A percentile compares a stretch with the other conserved stretches of the same genome.
These are phyloP conservation scores for Boletus eberwhitei DNA, from an alignment of 768 basidiomycete genomes.

Conservation along the genomic window DNA sequence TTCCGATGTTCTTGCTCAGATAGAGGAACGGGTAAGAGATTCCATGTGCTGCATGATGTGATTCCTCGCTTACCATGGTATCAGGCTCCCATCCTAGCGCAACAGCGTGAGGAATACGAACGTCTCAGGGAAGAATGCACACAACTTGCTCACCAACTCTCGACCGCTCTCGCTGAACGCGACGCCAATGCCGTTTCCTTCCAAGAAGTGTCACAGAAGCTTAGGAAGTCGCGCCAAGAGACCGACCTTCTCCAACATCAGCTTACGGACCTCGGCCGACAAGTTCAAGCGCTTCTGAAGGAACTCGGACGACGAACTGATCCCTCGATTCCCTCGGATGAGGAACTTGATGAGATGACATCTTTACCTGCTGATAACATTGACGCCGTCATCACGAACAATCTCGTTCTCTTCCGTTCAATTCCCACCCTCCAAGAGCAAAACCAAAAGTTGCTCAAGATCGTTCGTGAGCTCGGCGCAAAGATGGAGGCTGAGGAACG, in stretches of 20 bases:
- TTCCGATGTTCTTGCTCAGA: slow-evolving; percentile 77
- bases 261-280: slow-evolving; percentile 77
- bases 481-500: slow-evolving; percentile 85
- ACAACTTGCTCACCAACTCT: slow-evolving; percentile 76
- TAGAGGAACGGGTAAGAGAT: slow-evolving; percentile 75
- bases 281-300: slow-evolving; percentile 76
- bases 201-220: slow-evolving; percentile 61
- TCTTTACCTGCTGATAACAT: slow-evolving; percentile 52
- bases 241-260: slow-evolving; percentile 70
- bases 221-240: slow-evolving; percentile 55
- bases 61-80: background rate
- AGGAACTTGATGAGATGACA: slow-evolving; percentile 50
- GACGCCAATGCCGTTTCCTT: slow-evolving; percentile 57
- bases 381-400: slow-evolving; percentile 80
- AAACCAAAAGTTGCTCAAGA: slow-evolving; percentile 83
- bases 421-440: slow-evolving; percentile 82
- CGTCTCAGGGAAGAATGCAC: slow-evolving; percentile 76
- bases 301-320: slow-evolving; percentile 82
- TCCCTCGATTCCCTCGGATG: slow-evolving; percentile 73
- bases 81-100: slow-evolving; percentile 85
- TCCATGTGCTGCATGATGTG: background rate
- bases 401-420: slow-evolving; percentile 83
- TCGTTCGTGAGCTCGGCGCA: slow-evolving; percentile 76
- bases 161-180: slow-evolving; percentile 70
- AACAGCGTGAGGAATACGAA: slow-evolving; percentile 88